Evolutionary conservation across 768 basidiomycete genomes (phyloP), one percentile per base, ranked within the genome.

Genomic region (Artomyces pyxidatus): DNA sequence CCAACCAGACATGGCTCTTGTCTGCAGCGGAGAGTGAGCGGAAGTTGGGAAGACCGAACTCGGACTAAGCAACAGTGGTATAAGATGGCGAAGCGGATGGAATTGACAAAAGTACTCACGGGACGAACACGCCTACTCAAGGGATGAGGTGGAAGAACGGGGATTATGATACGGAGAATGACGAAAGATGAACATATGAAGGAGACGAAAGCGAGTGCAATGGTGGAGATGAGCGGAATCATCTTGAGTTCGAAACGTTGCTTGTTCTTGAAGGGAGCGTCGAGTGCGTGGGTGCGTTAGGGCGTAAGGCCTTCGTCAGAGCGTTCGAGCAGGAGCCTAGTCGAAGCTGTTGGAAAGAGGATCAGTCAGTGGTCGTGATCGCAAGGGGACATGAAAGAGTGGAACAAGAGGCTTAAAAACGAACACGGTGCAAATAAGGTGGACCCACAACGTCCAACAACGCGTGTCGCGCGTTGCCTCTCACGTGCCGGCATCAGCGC

Each of bases 1-100:
- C 81, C 43, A 88, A 69, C 84, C 85, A 88, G 41, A 88, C 58
- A 60, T 86, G 83, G 52, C 74, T 75, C 67, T 85, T 83, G 63
- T 86, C 80, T 45, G 80, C 78, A 30, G 75, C 67, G 32, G 85
- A 81, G 52, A 88, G 72, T 14, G 76, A 76, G 56, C 73, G 73
- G 63, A 79, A 83, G 60, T 79, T 80, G 52, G 83, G 84, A 50
- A 84, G 73, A 53, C 83, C 82, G 63, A 85, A 87, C 68, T 85
- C 83, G 58, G 84, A 76, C 85, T 88, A 62, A 28, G 14, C n/a
- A 16, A 35, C n/a, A 17, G 37, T n/a, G n/a, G 26, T 19, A 10
- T 22, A 27, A 25, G 63, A 56, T 63, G 52, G n/a, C n/a, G n/a
- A n/a, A n/a, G n/a, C n/a, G n/a, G n/a, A n/a, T n/a, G 42, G 50